Evolutionary conservation across 768 basidiomycete genomes (phyloP).

Genomic region (Mycena latifolia): DNA sequence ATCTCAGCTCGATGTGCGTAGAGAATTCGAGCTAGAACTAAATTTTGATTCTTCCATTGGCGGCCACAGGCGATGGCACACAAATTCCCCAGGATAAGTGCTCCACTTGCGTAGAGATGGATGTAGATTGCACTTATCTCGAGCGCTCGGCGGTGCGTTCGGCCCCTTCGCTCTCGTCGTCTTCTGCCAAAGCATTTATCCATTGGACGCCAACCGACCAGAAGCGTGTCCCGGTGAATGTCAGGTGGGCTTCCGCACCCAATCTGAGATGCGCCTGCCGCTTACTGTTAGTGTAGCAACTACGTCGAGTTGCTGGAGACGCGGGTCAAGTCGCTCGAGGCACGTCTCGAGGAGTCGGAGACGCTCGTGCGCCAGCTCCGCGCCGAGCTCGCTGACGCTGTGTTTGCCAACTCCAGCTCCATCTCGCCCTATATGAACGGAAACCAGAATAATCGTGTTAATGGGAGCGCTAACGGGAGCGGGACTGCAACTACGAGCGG

Average conservation of each 20-base stretch:
- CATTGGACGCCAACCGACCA: too few species aligned
- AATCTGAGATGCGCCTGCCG: neutral
- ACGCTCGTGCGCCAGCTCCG: constrained; percentile 10
- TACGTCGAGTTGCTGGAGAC: constrained; percentile 25
- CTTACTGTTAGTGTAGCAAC: neutral
- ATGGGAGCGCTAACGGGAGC: neutral
- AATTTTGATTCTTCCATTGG: neutral
- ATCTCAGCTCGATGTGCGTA: too few species aligned
- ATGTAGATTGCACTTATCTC: constrained; percentile 26
- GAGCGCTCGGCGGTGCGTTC: constrained; percentile 15
- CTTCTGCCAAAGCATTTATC: too few species aligned
- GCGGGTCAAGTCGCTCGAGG: too few species aligned
- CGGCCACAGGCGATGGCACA: constrained; percentile 18
- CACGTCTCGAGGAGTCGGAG: constrained; percentile 18
- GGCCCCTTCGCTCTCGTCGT: too few species aligned
- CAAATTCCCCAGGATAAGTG: constrained; percentile 14
- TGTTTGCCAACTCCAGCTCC: too few species aligned
- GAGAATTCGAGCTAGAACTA: too few species aligned
- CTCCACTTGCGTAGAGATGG: constrained; percentile 20
- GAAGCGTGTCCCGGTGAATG: neutral
- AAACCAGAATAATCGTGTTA: too few species aligned
- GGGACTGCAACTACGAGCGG: too few species aligned
- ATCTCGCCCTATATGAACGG: neutral
- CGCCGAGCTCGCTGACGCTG: constrained; percentile 9
- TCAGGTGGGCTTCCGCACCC: neutral